Percentiles rank a stretch among this genome's conserved stretches.
Evolutionary conservation across 495 filamentous ascomycete genomes (phyloP).

Genomic region (Podospora anserina): DNA sequence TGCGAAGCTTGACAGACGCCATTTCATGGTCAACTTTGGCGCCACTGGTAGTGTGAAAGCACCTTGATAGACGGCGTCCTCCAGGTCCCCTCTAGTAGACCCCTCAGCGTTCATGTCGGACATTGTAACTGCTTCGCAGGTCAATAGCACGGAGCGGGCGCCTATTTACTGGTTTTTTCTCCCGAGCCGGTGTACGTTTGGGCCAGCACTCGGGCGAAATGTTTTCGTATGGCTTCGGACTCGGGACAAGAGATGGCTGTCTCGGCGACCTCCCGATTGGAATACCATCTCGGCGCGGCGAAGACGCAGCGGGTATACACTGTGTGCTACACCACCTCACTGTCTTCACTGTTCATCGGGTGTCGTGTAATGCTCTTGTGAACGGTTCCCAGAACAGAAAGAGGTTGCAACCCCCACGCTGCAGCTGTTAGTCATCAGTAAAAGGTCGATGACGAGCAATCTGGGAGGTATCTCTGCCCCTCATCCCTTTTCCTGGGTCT

Average conservation of each 20-base stretch:
- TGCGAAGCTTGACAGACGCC: slow-evolving; percentile 1
- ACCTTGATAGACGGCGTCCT: neutral
- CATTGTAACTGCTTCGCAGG: neutral
- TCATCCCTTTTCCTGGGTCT: neutral
- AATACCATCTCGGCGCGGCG: neutral
- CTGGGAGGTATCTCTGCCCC: neutral
- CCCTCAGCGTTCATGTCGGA: neutral
- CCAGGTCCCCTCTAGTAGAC: too few relatives aligned
- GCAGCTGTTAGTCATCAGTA: slow-evolving; percentile 1
- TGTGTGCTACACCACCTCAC: neutral
- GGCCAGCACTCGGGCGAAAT: neutral
- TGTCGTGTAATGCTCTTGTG: neutral
- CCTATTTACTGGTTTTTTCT: neutral
- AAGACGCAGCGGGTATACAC: neutral
- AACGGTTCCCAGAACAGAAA: neutral
- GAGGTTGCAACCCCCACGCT: slow-evolving; percentile 5
- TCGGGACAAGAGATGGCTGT: neutral
- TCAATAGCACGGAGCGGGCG: neutral
- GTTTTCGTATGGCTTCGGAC: neutral
- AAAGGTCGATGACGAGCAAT: slow-evolving; percentile 1
- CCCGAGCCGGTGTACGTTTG: neutral
- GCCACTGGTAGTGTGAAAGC: neutral
- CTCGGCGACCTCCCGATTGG: slow-evolving; percentile 3
- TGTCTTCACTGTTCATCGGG: neutral
- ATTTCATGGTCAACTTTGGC: neutral